Evolutionary conservation across 805 yeast genomes (phyloP), one percentile per base, ranked within the genome.

Genomic region (Cephaloascus fragrans): DNA sequence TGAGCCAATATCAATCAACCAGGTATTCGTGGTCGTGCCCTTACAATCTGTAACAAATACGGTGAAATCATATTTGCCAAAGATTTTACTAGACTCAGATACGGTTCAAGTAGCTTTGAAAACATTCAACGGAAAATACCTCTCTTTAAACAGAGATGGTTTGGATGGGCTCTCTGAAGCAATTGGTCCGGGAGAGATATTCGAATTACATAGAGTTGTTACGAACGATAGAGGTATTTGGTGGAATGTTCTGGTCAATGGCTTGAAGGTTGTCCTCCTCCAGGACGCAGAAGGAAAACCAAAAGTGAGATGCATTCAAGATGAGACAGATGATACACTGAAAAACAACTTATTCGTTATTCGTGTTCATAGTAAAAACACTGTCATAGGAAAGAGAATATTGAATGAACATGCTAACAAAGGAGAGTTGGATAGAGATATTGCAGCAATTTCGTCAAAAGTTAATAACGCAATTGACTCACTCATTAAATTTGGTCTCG

Each of bases 1-100:
- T 3, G 64, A 60, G 28, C 69, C 69, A 1, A 40, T 32, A 4
- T 43, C 43, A 17, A 56, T 58, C 4, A 49, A 48, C 26, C 66
- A 61, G 33, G 68, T 63, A 3, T 54, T 63, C 35, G 49, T 59
- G 4, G 39, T 50, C 6, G 39, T 43, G 0, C 39, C 51, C 0
- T 31, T 58, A 4, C 29, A 36, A 3, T 35, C 39, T 4, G 4
- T 42, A 3, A n/a, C n/a, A 3, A 4, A 42, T 8, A 42, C 41
- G 10, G 34, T 35, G 12, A 34, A 37, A 3, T 40, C 19, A 10
- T 19, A 39, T 6, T 46, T 32, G 16, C 9, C 10, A 15, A 32
- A 9, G 10, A 17, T 43, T 10, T 38, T 43, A 9, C 14, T 9
- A 9, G 29, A 26, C 29, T 14, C 9, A 26, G 29, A 9, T 9